These are phyloP conservation scores for Phycomyces blakesleeanus DNA, from an alignment of 192 early-diverging fungal species.

Conservation along the genomic window DNA sequence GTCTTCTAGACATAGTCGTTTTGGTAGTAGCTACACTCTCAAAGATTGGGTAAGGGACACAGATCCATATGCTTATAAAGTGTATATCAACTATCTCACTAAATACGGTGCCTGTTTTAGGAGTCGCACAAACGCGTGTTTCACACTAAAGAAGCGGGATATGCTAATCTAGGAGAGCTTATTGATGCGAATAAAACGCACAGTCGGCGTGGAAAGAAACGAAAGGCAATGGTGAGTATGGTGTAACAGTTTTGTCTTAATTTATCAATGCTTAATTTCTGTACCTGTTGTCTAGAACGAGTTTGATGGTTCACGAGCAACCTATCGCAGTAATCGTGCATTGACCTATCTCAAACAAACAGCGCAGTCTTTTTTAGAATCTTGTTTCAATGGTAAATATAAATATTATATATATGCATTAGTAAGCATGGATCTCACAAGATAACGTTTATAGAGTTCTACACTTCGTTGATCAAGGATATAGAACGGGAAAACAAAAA, in stretches of 20 bases:
- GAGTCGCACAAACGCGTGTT: slow-evolving; percentile 36
- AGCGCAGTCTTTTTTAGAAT: slow-evolving; percentile 34
- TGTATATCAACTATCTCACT: too few species aligned
- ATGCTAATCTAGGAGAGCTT: slow-evolving; percentile 27
- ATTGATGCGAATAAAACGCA: slow-evolving; percentile 35
- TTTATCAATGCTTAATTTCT: slow-evolving; percentile 4
- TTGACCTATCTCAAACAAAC: slow-evolving; percentile 20
- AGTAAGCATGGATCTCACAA: neutral
- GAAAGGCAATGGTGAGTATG: slow-evolving; percentile 32
- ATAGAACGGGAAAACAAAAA: slow-evolving; percentile 39
- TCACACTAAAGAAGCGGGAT: slow-evolving; percentile 39
- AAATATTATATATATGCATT: too few species aligned
- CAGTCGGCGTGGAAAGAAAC: slow-evolving; percentile 25
- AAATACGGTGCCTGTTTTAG: slow-evolving; percentile 9
- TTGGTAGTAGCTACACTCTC: slow-evolving; percentile 64
- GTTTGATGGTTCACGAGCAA: neutral
- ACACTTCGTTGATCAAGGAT: slow-evolving; percentile 34
- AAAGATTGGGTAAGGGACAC: slow-evolving; percentile 31
- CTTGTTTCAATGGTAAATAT: slow-evolving; percentile 46
- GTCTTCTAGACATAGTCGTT: slow-evolving; percentile 54
- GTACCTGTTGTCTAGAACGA: slow-evolving; percentile 8
- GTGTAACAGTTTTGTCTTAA: neutral
- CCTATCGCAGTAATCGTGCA: slow-evolving; percentile 1
- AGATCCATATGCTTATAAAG: neutral
- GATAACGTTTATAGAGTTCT: slow-evolving; percentile 25